A percentile compares a stretch with the other conserved stretches of the same genome.
These are phyloP conservation scores for Xylaria multiplex DNA, from an alignment of 2,329 filamentous ascomycete genomes.

Conservation along the genomic window DNA sequence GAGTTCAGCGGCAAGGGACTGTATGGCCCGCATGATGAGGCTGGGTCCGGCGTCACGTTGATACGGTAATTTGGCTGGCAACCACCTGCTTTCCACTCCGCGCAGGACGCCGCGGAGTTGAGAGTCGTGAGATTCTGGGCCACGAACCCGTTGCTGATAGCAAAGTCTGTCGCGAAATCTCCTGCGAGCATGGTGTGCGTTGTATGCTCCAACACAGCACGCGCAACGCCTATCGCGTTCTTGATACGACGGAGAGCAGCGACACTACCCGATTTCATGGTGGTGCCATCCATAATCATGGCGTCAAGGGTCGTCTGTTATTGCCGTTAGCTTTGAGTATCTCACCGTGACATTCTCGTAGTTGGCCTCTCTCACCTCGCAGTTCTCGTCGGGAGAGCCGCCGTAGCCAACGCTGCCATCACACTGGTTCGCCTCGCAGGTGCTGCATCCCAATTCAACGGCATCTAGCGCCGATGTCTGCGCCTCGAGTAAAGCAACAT, in stretches of 20 bases:
- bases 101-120: conserved; percentile 54
- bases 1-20: conserved; percentile 45
- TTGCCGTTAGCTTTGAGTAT: not conserved
- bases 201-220: conserved; percentile 62
- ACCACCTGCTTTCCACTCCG: conserved; percentile 53
- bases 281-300: conserved; percentile 66
- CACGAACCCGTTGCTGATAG: conserved; percentile 60
- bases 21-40: conserved; percentile 59
- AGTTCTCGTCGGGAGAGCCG: conserved; percentile 64
- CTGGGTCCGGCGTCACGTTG: conserved; percentile 57
- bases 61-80: conserved; percentile 65
- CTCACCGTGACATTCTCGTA: not conserved
- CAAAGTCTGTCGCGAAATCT: conserved; percentile 64
- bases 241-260: conserved; percentile 60
- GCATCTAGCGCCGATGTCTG: conserved; percentile 59
- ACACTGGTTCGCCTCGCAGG: conserved; percentile 64
- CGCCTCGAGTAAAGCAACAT: conserved; percentile 49
- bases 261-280: conserved; percentile 64
- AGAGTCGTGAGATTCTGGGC: conserved; percentile 57
- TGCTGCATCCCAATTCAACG: conserved; percentile 60
- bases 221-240: conserved; percentile 61
- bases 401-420: conserved; percentile 65
- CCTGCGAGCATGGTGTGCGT: conserved; percentile 63
- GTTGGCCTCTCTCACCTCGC: conserved; percentile 52
- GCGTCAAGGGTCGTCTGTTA: conserved; percentile 63